phyloP scores from a whole-genome alignment of 305 asterid species.

The Fraxinus sp. region DNA sequence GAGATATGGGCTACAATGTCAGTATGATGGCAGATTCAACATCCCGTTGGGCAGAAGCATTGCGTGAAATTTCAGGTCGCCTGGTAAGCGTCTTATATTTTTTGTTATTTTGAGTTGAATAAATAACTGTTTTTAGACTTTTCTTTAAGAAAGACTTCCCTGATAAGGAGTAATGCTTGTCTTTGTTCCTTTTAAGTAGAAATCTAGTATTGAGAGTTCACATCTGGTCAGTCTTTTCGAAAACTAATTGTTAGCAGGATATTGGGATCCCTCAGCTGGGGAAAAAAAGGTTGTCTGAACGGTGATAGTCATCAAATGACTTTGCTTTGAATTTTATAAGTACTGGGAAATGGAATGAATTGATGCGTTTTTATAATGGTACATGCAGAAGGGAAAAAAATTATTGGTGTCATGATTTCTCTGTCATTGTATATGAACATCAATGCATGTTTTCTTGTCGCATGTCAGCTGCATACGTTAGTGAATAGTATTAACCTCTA shows the following conservation, averaged over 20 bases:
- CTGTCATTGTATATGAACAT: neutral
- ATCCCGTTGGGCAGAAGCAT: constrained; percentile 98
- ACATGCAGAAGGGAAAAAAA: neutral
- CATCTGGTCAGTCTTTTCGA: neutral
- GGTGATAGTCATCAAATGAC: neutral
- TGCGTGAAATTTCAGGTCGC: constrained; percentile 99
- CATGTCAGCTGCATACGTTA: neutral
- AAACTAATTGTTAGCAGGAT: neutral
- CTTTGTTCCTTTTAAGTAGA: constrained; percentile 2
- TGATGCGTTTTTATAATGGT: neutral
- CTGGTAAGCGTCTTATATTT: constrained; percentile 53
- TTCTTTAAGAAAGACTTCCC: neutral
- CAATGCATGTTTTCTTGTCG: neutral
- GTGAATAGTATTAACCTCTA: neutral
- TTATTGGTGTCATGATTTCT: neutral
- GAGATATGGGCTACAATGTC: constrained; percentile 99
- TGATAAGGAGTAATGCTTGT: constrained; percentile 6
- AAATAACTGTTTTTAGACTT: neutral
- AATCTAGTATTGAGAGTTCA: neutral
- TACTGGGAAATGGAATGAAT: constrained; percentile 1
- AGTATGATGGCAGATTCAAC: constrained; percentile 99
- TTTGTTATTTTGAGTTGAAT: constrained; percentile 1
- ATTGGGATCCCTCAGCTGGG: neutral
- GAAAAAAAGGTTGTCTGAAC: neutral
- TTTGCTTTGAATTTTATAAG: neutral